Conservation (phyloP, 441 rosid genomes). For the Erodium trifolium region DNA sequence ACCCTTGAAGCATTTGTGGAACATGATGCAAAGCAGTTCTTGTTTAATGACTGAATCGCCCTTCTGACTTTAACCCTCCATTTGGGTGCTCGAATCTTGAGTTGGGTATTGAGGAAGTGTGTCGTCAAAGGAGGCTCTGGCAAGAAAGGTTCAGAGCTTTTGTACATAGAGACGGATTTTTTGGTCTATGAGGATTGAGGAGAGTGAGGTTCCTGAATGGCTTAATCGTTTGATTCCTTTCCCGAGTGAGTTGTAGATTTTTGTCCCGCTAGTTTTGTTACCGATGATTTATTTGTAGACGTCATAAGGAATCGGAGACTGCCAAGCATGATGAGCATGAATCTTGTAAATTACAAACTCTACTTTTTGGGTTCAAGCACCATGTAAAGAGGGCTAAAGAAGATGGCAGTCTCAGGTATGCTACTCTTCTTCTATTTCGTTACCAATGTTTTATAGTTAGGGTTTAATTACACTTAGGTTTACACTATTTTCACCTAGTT, state of each 20-base stretch:
- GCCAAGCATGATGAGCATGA: not conserved
- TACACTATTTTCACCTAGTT: too few species aligned
- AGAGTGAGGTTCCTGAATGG: not conserved
- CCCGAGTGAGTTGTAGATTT: slow-evolving; percentile 4
- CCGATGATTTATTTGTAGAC: slow-evolving; percentile 1
- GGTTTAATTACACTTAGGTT: too few species aligned
- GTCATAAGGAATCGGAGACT: not conserved
- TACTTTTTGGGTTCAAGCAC: too few species aligned
- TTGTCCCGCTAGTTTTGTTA: not conserved
- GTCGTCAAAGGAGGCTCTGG: not conserved
- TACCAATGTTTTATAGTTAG: not conserved
- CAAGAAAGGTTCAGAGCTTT: slow-evolving; percentile 1
- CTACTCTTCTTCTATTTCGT: not conserved
- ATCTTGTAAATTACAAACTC: not conserved
- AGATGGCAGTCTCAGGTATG: slow-evolving; percentile 1
- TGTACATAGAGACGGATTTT: not conserved
- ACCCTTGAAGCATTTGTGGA: slow-evolving; percentile 14
- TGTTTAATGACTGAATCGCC: not conserved
- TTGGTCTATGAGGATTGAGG: not conserved
- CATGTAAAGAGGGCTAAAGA: not conserved
- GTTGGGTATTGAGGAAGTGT: not conserved
- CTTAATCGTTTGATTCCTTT: not conserved
- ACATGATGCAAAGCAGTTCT: not conserved
- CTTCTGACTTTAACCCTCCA: not conserved
- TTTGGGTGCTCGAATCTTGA: not conserved